Conservation (phyloP, 2,329 filamentous ascomycete genomes). For the Sporothrix variecibatus region DNA sequence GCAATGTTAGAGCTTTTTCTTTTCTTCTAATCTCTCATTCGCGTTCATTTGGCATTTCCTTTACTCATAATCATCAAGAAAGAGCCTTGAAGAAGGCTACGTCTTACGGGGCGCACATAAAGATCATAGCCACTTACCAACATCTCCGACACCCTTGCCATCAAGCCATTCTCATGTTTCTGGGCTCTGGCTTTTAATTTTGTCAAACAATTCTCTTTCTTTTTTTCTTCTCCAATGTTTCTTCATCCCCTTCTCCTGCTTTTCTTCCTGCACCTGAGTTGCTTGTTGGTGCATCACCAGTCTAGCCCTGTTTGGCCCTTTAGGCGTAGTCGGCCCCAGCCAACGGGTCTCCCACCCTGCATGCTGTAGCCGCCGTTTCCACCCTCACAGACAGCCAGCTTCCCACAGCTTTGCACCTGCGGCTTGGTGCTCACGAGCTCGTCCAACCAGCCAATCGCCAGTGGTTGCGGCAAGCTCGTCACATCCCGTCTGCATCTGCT, state of each 20-base stretch:
- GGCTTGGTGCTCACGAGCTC: conserved; percentile 12
- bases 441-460: neutral
- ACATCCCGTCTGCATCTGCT: neutral
- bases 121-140: neutral
- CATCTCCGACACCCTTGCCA: neutral
- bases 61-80: too few relatives aligned
- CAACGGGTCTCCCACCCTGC: conserved; percentile 1
- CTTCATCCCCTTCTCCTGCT: neutral
- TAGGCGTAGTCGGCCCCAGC: neutral
- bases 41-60: too few relatives aligned
- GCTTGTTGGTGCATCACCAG: neutral
- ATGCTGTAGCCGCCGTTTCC: conserved; percentile 12
- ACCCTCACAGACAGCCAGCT: conserved; percentile 8
- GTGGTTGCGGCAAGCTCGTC: conserved; percentile 1
- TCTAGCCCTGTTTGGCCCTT: neutral
- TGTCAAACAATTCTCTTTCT: neutral
- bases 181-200: neutral
- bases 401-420: conserved; percentile 16
- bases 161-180: neutral
- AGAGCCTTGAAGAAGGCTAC: too few relatives aligned
- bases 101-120: neutral
- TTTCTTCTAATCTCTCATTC: too few relatives aligned
- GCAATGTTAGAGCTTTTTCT: too few relatives aligned
- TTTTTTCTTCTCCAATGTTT: neutral
- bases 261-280: neutral